These are phyloP conservation scores for Vanrija humicola DNA, from an alignment of 1,284 basidiomycete species.

Conservation along the genomic window DNA sequence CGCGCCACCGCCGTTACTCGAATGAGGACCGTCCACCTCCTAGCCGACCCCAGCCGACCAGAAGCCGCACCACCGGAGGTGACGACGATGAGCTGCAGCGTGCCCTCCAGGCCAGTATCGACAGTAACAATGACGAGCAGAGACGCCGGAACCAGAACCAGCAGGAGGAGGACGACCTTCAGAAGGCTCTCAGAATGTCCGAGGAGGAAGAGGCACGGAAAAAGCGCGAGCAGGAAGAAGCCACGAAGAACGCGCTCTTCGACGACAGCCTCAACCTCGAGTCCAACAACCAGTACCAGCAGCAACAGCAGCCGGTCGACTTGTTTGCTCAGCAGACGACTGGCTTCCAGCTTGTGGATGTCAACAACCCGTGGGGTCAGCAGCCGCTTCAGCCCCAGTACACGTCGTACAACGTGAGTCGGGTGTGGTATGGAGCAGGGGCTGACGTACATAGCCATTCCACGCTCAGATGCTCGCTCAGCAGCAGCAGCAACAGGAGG, in stretches of 20 bases:
- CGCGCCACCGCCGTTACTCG: slow-evolving; percentile 6
- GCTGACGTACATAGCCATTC: slow-evolving; percentile 45
- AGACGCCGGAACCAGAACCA: slow-evolving; percentile 49
- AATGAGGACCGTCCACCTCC: neutral
- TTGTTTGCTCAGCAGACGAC: slow-evolving; percentile 29
- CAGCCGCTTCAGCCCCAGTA: slow-evolving; percentile 62
- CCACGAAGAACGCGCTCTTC: slow-evolving; percentile 73
- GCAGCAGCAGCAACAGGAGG: slow-evolving; percentile 48
- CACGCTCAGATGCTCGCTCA: slow-evolving; percentile 49
- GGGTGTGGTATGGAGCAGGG: neutral
- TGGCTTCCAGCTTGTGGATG: slow-evolving; percentile 60
- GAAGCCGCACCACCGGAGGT: slow-evolving; percentile 22
- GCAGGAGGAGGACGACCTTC: slow-evolving; percentile 67
- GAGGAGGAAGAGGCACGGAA: slow-evolving; percentile 80
- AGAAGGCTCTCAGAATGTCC: slow-evolving; percentile 72
- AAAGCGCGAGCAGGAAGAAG: slow-evolving; percentile 64
- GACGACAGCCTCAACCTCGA: slow-evolving; percentile 70
- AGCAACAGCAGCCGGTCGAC: slow-evolving; percentile 40
- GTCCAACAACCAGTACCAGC: slow-evolving; percentile 41
- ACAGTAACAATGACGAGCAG: slow-evolving; percentile 70
- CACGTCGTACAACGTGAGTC: slow-evolving; percentile 49
- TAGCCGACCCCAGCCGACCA: neutral
- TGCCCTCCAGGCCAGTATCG: slow-evolving; percentile 85
- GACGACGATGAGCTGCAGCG: slow-evolving; percentile 77
- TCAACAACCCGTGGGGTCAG: slow-evolving; percentile 43